These are phyloP conservation scores for Canavalia gladiata DNA, from an alignment of 306 rosid species.

Conservation along the genomic window DNA sequence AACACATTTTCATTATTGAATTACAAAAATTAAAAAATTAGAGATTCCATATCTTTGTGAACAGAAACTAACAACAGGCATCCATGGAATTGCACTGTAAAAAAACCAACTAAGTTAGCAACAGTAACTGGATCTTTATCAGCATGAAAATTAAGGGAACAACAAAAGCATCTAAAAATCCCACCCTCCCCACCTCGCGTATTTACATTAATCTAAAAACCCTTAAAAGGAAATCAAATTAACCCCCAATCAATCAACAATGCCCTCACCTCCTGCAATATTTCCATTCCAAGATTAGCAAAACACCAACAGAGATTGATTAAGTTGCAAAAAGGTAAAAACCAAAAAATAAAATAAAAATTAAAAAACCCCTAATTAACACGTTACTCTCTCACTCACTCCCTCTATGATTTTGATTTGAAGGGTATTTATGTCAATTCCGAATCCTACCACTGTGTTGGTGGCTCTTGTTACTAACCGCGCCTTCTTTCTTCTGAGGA, in stretches of 20 bases:
- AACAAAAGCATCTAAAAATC: constrained; percentile 34
- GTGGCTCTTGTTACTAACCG: constrained; percentile 41
- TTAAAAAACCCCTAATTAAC: constrained; percentile 39
- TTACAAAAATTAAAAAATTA: neutral
- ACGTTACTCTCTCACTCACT: constrained; percentile 22
- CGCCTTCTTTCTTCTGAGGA: constrained; percentile 74
- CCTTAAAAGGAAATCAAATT: constrained; percentile 16
- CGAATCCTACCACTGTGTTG: constrained; percentile 58
- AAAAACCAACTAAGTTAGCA: constrained; percentile 39
- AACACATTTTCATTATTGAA: neutral
- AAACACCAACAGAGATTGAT: constrained; percentile 42
- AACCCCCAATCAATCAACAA: constrained; percentile 44
- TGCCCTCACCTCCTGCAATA: constrained; percentile 48
- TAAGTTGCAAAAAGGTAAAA: constrained; percentile 14
- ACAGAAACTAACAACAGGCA: constrained; percentile 12
- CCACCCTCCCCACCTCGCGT: constrained; percentile 41
- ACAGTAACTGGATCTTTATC: constrained; percentile 26
- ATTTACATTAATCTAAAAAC: constrained; percentile 63
- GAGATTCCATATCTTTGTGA: constrained; percentile 54
- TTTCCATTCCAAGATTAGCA: constrained; percentile 42
- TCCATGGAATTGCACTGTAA: neutral
- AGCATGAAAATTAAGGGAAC: neutral
- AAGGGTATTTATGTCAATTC: constrained; percentile 48
- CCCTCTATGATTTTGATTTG: neutral
- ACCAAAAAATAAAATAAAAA: neutral